Evolutionary conservation across 2,329 filamentous ascomycete genomes (phyloP).

Genomic region (Trichoderma sp.): DNA sequence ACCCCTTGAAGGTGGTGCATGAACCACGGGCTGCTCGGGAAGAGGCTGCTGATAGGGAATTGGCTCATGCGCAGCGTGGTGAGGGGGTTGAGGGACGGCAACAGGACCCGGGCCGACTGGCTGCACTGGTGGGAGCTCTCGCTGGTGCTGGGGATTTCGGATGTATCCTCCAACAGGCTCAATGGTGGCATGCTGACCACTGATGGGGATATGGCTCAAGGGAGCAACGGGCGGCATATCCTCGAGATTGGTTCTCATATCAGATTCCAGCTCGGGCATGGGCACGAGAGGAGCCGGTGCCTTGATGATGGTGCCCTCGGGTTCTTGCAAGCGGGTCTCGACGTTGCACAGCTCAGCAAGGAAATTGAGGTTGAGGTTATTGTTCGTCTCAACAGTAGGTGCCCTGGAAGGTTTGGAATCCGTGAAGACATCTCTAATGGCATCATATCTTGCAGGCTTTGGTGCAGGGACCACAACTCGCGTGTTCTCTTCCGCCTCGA

Average conservation of each 20-base stretch:
- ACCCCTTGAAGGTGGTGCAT: constrained; percentile 26
- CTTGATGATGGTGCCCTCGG: constrained; percentile 19
- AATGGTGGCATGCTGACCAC: constrained; percentile 23
- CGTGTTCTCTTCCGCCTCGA: constrained; percentile 30
- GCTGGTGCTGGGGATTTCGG: constrained; percentile 23
- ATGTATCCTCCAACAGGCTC: constrained; percentile 22
- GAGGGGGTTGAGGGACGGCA: constrained; percentile 24
- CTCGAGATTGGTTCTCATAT: constrained; percentile 26
- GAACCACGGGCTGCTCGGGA: constrained; percentile 27
- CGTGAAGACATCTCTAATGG: constrained; percentile 43
- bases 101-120: constrained; percentile 27
- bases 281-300: neutral
- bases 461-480: constrained; percentile 28
- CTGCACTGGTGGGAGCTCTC: constrained; percentile 25
- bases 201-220: constrained; percentile 24
- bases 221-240: constrained; percentile 25
- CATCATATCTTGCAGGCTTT: constrained; percentile 36
- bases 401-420: constrained; percentile 33
- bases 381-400: constrained; percentile 27
- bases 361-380: constrained; percentile 30
- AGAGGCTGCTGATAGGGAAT: constrained; percentile 27
- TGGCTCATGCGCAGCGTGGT: constrained; percentile 22
- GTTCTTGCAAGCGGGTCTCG: constrained; percentile 28
- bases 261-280: constrained; percentile 14
- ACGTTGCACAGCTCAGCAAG: constrained; percentile 37